Percentiles rank a stretch among this genome's conserved stretches.
Evolutionary conservation across 1,284 basidiomycete genomes (phyloP).

Genomic region (Sanghuangporus baumii): DNA sequence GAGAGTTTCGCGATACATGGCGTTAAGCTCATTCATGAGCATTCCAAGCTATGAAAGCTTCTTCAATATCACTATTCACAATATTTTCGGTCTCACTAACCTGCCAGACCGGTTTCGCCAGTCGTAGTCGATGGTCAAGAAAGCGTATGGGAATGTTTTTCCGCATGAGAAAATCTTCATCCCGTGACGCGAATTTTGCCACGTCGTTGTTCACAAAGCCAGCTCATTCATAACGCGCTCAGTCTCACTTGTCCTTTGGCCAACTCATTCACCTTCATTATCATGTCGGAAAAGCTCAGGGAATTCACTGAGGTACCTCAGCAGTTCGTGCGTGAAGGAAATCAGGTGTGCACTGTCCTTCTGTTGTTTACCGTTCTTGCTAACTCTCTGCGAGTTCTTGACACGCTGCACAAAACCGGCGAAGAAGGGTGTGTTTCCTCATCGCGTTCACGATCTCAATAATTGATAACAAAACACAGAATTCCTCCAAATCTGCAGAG

Average conservation of each 20-base stretch:
- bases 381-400: conserved; percentile 64
- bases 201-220: conserved; percentile 20
- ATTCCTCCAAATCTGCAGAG: conserved; percentile 88
- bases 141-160: background rate
- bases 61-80: background rate
- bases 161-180: background rate
- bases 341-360: conserved; percentile 57
- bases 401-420: conserved; percentile 97
- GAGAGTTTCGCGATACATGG: conserved; percentile 11
- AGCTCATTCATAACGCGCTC: background rate
- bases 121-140: background rate
- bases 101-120: background rate
- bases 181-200: background rate
- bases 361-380: background rate
- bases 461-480: conserved; percentile 47
- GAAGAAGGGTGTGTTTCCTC: conserved; percentile 67
- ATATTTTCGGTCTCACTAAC: background rate
- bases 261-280: conserved; percentile 21
- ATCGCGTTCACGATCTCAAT: background rate
- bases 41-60: background rate
- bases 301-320: conserved; percentile 92
- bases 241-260: background rate
- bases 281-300: conserved; percentile 86
- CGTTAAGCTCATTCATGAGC: conserved; percentile 16
- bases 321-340: conserved; percentile 90